Conservation (phyloP, 2,329 filamentous ascomycete species). For the Cercospora sp. region DNA sequence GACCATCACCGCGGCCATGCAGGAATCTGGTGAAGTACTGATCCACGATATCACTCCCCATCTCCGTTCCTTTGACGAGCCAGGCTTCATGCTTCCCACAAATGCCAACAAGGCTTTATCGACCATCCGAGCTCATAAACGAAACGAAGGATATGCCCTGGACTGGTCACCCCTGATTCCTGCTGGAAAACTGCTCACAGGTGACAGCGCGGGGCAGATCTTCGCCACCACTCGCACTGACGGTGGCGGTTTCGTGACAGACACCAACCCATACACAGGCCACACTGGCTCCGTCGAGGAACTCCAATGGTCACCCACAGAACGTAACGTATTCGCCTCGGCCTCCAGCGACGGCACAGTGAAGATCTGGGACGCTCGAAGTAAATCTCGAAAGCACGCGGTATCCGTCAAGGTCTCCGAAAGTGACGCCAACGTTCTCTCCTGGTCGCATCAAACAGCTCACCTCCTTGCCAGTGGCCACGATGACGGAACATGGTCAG, state of each 20-base stretch:
- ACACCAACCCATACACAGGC: conserved; percentile 78
- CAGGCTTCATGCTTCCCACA: conserved; percentile 75
- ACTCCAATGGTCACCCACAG: conserved; percentile 92
- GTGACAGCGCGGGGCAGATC: conserved; percentile 87
- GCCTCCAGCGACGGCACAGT: conserved; percentile 92
- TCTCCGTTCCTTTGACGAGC: conserved; percentile 83
- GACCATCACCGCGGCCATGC: conserved; percentile 88
- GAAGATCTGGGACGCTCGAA: conserved; percentile 92
- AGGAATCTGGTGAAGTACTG: conserved; percentile 81
- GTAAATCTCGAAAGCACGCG: conserved; percentile 84
- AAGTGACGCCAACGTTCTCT: conserved; percentile 93
- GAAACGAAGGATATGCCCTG: conserved; percentile 85
- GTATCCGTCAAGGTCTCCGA: conserved; percentile 81
- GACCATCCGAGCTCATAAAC: conserved; percentile 86
- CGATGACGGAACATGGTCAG: conserved; percentile 90
- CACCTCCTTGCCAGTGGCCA: conserved; percentile 90
- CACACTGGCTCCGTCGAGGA: conserved; percentile 89
- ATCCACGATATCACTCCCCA: conserved; percentile 95
- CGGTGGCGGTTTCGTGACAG: conserved; percentile 85
- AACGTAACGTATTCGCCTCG: conserved; percentile 91
- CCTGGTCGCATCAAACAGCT: conserved; percentile 84
- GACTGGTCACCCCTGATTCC: conserved; percentile 88
- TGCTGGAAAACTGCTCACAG: conserved; percentile 82
- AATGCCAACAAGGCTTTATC: conserved; percentile 85
- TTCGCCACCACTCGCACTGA: conserved; percentile 84